Evolutionary conservation across 495 filamentous ascomycete species (phyloP).

Genomic region (Penicillium soppii): DNA sequence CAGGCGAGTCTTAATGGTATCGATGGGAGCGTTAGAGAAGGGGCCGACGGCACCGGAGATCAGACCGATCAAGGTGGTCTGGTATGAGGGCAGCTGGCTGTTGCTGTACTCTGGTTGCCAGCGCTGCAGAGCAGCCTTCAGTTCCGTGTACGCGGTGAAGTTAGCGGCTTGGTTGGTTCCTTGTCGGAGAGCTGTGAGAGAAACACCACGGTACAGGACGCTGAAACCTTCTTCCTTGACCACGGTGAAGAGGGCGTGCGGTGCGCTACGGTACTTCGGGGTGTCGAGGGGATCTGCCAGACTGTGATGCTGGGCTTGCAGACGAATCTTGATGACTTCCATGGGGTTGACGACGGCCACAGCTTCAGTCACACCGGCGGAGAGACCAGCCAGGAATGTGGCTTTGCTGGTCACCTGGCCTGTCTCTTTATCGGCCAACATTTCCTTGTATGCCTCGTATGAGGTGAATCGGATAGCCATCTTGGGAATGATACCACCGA

Average conservation of each 20-base stretch:
- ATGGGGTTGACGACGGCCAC: slow-evolving; percentile 95
- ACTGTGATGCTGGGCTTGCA: slow-evolving; percentile 95
- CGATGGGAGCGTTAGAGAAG: slow-evolving; percentile 93
- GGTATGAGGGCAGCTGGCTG: slow-evolving; percentile 73
- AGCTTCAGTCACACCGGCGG: slow-evolving; percentile 93
- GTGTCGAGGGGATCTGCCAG: slow-evolving; percentile 90
- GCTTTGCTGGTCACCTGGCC: slow-evolving; percentile 66
- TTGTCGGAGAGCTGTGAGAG: slow-evolving; percentile 88
- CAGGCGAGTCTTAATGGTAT: slow-evolving; percentile 97
- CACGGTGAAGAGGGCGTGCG: slow-evolving; percentile 92
- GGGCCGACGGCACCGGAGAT: slow-evolving; percentile 94
- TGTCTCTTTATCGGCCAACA: slow-evolving; percentile 70
- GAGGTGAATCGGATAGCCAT: slow-evolving; percentile 99
- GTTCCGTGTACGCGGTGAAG: slow-evolving; percentile 96
- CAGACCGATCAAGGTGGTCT: slow-evolving; percentile 88
- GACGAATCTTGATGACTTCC: slow-evolving; percentile 97
- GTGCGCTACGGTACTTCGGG: slow-evolving; percentile 96
- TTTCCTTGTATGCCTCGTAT: slow-evolving; percentile 91
- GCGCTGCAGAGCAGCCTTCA: slow-evolving; percentile 74
- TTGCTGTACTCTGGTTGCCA: slow-evolving; percentile 61
- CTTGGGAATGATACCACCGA: slow-evolving; percentile 97
- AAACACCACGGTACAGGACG: slow-evolving; percentile 88
- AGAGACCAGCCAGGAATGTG: slow-evolving; percentile 88
- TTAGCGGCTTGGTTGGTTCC: slow-evolving; percentile 98
- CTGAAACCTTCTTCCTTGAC: slow-evolving; percentile 85